Percentiles rank a stretch among this genome's conserved stretches.
Evolutionary conservation across 306 rosid species (phyloP).

Genomic region (Abrus precatorius): DNA sequence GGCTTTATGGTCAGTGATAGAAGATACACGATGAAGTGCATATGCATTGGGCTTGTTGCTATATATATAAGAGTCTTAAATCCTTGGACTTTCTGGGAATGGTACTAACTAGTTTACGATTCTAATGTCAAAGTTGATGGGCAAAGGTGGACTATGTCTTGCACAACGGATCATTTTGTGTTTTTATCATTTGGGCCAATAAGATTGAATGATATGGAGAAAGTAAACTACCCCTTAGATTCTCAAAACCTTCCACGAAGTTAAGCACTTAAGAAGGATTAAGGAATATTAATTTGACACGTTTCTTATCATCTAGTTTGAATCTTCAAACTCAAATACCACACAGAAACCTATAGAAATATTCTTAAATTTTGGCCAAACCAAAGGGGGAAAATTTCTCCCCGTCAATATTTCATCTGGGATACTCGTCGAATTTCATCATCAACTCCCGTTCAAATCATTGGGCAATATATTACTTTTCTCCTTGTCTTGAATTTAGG

Average conservation of each 20-base stretch:
- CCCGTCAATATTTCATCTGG: neutral
- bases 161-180: neutral
- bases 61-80: neutral
- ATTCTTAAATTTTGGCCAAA: no score
- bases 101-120: neutral
- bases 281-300: neutral
- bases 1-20: neutral
- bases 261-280: neutral
- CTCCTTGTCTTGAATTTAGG: neutral
- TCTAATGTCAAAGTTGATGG: conserved; percentile 20
- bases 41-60: neutral
- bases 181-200: neutral
- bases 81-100: neutral
- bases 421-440: neutral
- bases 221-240: neutral
- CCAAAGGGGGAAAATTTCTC: neutral
- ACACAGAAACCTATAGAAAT: neutral
- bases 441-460: neutral
- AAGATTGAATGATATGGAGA: neutral
- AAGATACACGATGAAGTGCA: neutral
- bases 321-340: neutral
- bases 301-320: neutral
- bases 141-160: neutral
- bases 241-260: neutral
- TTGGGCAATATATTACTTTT: neutral